Evolutionary conservation across 208 protist species (phyloP).

Genomic region (Leishmania braziliensis): DNA sequence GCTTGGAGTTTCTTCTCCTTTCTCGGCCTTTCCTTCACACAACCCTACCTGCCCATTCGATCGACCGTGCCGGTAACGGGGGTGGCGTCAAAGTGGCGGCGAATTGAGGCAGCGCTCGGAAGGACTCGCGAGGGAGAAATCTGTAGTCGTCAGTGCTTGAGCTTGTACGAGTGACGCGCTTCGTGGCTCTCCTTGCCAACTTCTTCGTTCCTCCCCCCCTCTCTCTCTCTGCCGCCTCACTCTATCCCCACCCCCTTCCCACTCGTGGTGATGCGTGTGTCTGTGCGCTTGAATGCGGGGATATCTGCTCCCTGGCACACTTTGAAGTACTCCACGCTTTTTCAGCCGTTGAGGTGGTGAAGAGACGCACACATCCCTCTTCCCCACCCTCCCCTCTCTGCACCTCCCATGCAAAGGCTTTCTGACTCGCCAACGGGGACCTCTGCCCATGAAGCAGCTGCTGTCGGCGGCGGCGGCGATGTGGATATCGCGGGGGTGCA

Average conservation of each 20-base stretch:
- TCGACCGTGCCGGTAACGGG: not conserved
- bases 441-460: not conserved
- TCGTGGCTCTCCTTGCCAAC: not conserved
- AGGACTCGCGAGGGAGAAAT: not conserved
- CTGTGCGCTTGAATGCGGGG: not conserved
- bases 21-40: not conserved
- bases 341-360: not conserved
- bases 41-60: not conserved
- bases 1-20: not conserved
- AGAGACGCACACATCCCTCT: not conserved
- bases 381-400: not conserved
- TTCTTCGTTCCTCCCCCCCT: not conserved
- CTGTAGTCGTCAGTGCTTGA: not conserved
- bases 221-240: not conserved
- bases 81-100: not conserved
- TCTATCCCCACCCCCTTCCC: not conserved
- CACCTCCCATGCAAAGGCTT: not conserved
- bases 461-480: conserved; percentile 9
- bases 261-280: not conserved
- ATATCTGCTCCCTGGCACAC: not conserved
- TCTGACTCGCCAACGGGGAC: not conserved
- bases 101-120: not conserved
- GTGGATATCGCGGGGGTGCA: conserved; percentile 21
- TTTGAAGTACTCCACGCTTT: not conserved
- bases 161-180: not conserved